Conservation (phyloP, 495 filamentous ascomycete genomes). For the Parachaetomium inaequale region DNA sequence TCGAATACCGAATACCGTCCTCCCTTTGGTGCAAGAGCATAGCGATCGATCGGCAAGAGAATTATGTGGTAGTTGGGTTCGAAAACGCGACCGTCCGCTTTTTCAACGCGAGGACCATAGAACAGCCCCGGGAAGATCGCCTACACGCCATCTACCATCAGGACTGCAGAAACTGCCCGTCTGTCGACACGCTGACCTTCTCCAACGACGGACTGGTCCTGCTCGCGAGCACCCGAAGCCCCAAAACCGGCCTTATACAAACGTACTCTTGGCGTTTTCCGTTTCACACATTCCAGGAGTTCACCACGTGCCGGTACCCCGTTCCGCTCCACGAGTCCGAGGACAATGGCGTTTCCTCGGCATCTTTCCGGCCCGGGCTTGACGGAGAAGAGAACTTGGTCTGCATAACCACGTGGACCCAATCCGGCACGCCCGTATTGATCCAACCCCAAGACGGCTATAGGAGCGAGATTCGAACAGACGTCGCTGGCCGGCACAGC, state of each 20-base stretch:
- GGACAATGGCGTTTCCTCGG: conserved; percentile 36
- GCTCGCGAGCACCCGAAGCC: conserved; percentile 33
- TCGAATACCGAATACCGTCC: conserved; percentile 39
- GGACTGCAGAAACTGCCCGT: conserved; percentile 33
- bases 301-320: conserved; percentile 32
- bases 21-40: conserved; percentile 38
- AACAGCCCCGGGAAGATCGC: conserved; percentile 36
- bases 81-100: conserved; percentile 37
- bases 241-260: conserved; percentile 34
- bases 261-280: conserved; percentile 35
- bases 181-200: conserved; percentile 37
- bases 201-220: conserved; percentile 36
- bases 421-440: conserved; percentile 35
- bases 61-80: conserved; percentile 37
- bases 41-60: conserved; percentile 33
- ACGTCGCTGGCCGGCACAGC: conserved; percentile 23
- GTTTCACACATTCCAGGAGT: conserved; percentile 33
- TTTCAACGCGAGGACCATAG: conserved; percentile 30
- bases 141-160: conserved; percentile 29
- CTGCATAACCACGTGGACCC: conserved; percentile 40
- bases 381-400: conserved; percentile 31
- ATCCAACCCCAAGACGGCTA: conserved; percentile 38
- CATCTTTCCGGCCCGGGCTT: conserved; percentile 28
- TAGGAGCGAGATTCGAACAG: conserved; percentile 31
- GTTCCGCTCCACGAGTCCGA: conserved; percentile 38